phyloP scores from a whole-genome alignment of 352 stramenopile genomes.

The Lagenidium giganteum region DNA sequence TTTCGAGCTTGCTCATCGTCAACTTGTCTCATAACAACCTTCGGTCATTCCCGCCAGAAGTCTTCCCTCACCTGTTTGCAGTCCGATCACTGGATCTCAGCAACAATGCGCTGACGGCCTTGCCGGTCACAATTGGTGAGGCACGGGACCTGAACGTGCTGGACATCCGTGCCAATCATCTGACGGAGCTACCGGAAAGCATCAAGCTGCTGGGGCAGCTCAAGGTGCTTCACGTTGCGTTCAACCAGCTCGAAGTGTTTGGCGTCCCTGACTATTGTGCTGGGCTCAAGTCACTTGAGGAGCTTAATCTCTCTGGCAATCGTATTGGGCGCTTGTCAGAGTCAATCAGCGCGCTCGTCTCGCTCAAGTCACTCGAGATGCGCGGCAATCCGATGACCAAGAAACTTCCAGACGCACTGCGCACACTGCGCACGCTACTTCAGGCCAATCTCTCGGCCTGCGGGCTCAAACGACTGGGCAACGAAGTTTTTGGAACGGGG shows the following conservation, averaged over 20 bases:
- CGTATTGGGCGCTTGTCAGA: constrained; percentile 27
- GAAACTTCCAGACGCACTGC: constrained; percentile 33
- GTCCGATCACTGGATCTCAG: constrained; percentile 51
- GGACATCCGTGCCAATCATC: constrained; percentile 42
- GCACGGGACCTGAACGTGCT: constrained; percentile 38
- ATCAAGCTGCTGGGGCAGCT: constrained; percentile 23
- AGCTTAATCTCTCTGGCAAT: constrained; percentile 54
- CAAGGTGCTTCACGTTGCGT: constrained; percentile 39
- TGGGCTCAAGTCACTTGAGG: constrained; percentile 31
- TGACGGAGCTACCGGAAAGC: constrained; percentile 27
- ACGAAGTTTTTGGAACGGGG: constrained; percentile 32
- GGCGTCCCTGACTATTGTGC: constrained; percentile 29
- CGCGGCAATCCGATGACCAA: constrained; percentile 34
- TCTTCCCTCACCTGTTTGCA: constrained; percentile 60
- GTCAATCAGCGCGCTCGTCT: constrained; percentile 25
- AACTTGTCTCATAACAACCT: constrained; percentile 58
- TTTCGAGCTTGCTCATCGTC: constrained; percentile 65
- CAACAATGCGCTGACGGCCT: constrained; percentile 34
- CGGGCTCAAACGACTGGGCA: constrained; percentile 43
- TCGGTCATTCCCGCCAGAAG: constrained; percentile 23
- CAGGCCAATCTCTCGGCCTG: constrained; percentile 38
- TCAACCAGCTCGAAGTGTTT: constrained; percentile 40
- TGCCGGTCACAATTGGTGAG: constrained; percentile 54
- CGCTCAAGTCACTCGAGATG: constrained; percentile 29
- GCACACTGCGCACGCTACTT: constrained; percentile 29